Base-by-base conservation (phyloP, 169 alveolate genomes). In the Babesia ovis region DNA sequence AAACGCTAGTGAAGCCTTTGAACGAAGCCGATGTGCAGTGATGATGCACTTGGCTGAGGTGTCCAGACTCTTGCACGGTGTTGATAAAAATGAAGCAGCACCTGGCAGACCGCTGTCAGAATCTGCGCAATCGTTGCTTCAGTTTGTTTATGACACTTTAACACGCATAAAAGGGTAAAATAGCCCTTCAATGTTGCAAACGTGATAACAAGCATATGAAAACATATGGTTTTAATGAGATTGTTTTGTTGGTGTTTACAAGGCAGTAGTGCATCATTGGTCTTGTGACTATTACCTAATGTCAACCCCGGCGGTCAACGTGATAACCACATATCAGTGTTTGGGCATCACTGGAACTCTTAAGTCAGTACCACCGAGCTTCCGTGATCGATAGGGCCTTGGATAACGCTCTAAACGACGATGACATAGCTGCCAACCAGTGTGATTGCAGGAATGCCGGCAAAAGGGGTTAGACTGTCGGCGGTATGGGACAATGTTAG, bases 291-390 rank as follows among this genome's bases (percentile, higher is more conserved):
- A n/a, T n/a, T n/a, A n/a, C n/a, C n/a, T n/a, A n/a, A n/a, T n/a
- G n/a, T n/a, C n/a, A n/a, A n/a, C n/a, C n/a, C n/a, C n/a, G n/a
- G n/a, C n/a, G n/a, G n/a, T n/a, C n/a, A n/a, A n/a, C n/a, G n/a
- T n/a, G n/a, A n/a, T 39, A 39, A 9, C 8, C 46, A 31, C 18
- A 5, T 20, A 69, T 32, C 35, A 43, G 77, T 77, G 87, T 53
- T 85, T 85, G 27, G 92, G 91, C 70, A 85, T 66, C 25, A 70
- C 80, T 18, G 92, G 92, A 20, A 89, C 89, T 41, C 54, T 31
- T 20, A 87, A 67, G 46, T 84, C 91, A n/a, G 92, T 85, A 37
- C 91, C 91, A 2, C 90, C 92, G 23, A 86, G 42, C 32, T 79
- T 41, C 34, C 82, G 61, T 31, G 68, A 50, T 27, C 90, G 69